A percentile compares a stretch with the other conserved stretches of the same genome.
Evolutionary conservation across 768 basidiomycete species (phyloP).

Genomic region (Mycena polygramma): DNA sequence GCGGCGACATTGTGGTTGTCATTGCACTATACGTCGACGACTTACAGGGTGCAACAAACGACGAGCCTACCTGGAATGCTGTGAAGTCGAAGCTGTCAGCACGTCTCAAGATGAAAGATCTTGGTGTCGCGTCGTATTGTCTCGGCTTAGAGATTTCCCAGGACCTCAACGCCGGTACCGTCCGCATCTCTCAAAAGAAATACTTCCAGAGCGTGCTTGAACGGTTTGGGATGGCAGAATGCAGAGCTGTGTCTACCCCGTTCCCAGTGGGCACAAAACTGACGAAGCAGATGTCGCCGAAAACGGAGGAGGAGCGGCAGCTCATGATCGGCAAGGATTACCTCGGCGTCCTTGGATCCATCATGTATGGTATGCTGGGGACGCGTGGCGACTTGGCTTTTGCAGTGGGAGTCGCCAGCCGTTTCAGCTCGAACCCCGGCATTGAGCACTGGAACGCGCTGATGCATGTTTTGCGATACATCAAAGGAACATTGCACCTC

Average conservation of each 20-base stretch:
- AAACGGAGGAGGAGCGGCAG: background rate
- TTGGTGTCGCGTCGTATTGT: background rate
- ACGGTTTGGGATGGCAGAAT: slow-evolving; percentile 2
- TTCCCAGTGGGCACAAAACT: slow-evolving; percentile 1
- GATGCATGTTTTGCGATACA: background rate
- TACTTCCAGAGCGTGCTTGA: background rate
- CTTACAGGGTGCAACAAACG: background rate
- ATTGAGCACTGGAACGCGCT: slow-evolving; percentile 4
- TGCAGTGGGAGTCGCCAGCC: background rate
- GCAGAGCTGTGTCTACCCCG: background rate
- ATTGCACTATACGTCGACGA: slow-evolving; percentile 1
- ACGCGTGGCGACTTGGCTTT: background rate
- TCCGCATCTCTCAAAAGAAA: background rate
- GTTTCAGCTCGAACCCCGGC: background rate
- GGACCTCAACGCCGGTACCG: background rate
- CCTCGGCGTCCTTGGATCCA: background rate
- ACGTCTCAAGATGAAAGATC: background rate
- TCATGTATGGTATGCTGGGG: background rate
- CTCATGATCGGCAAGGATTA: slow-evolving; percentile 1
- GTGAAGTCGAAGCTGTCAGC: background rate
- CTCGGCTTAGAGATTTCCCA: background rate
- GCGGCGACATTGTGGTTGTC: background rate
- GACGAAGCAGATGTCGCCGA: background rate
- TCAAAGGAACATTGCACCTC: background rate
- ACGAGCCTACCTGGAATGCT: background rate